Evolutionary conservation across 2,329 filamentous ascomycete species (phyloP).

Genomic region (Fusarium denticulatum): DNA sequence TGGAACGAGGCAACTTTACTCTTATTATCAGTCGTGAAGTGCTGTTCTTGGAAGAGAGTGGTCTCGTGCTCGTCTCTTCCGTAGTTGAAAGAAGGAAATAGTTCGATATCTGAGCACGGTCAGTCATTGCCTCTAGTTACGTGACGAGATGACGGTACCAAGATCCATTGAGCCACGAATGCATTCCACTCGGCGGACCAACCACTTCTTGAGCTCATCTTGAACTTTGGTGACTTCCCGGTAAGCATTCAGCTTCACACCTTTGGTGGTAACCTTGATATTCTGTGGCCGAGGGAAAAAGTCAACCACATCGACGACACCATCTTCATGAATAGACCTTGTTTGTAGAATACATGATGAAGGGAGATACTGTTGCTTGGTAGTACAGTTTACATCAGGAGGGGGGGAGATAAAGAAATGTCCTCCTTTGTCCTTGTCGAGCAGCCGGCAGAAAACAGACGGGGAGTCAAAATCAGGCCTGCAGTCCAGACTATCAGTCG

Average conservation of each 20-base stretch:
- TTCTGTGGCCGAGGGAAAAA: conserved; percentile 79
- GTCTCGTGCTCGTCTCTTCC: conserved; percentile 70
- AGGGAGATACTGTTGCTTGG: conserved; percentile 81
- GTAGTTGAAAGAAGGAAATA: conserved; percentile 80
- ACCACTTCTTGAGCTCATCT: conserved; percentile 74
- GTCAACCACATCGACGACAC: conserved; percentile 77
- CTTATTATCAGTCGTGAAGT: conserved; percentile 50
- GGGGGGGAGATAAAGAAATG: conserved; percentile 75
- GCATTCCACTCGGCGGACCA: conserved; percentile 77
- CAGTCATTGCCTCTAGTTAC: not conserved
- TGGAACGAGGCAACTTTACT: conserved; percentile 73
- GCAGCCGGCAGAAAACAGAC: conserved; percentile 76
- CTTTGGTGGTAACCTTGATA: conserved; percentile 60
- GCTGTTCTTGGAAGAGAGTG: conserved; percentile 59
- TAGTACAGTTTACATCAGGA: conserved; percentile 64
- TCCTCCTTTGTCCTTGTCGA: conserved; percentile 80
- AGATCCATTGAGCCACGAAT: conserved; percentile 73
- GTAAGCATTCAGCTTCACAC: conserved; percentile 60
- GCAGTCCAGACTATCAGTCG: not conserved
- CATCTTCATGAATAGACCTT: conserved; percentile 79
- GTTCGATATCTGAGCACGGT: conserved; percentile 65
- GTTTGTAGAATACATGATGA: conserved; percentile 81
- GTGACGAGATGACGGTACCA: conserved; percentile 47
- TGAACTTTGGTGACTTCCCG: conserved; percentile 64
- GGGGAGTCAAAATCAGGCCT: conserved; percentile 84